Evolutionary conservation across 2,329 filamentous ascomycete genomes (phyloP).

Genomic region (Stagonosporopsis cucurbitacearum): DNA sequence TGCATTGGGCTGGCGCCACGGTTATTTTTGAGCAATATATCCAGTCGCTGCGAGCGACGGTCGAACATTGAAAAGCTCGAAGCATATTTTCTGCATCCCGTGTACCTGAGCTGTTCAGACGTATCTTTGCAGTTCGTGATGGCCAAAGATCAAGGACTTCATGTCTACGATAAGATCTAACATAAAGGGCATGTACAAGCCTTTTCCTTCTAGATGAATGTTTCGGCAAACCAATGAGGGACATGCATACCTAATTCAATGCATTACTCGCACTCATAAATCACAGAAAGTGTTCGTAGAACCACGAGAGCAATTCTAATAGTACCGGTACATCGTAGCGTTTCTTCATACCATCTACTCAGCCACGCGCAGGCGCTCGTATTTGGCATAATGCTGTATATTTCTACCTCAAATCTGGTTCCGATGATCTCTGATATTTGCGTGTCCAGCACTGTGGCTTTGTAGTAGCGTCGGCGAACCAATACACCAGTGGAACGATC

Average conservation of each 20-base stretch:
- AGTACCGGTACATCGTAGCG: not conserved
- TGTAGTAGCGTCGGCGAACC: not conserved
- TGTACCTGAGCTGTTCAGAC: not conserved
- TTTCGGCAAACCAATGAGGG: not conserved
- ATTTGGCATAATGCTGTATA: not conserved
- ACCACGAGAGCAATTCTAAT: not conserved
- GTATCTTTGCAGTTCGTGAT: no score
- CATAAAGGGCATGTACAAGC: no score
- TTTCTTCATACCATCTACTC: not conserved
- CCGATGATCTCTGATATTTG: not conserved
- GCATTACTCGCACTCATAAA: no score
- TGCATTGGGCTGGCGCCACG: constrained; percentile 41
- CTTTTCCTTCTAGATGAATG: no score
- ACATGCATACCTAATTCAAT: no score
- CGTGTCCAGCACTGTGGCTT: not conserved
- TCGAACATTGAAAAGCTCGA: not conserved
- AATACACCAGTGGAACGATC: constrained; percentile 2
- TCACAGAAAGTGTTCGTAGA: not conserved
- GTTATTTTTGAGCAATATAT: constrained; percentile 27
- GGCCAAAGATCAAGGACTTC: not conserved
- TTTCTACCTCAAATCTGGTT: not conserved
- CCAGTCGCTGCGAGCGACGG: constrained; percentile 13
- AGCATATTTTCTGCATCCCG: not conserved
- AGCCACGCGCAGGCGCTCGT: not conserved
- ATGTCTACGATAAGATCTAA: not conserved